A percentile compares a stretch with the other conserved stretches of the same genome.
Evolutionary conservation across 768 basidiomycete species (phyloP).

Genomic region (Boletus reticuloceps): DNA sequence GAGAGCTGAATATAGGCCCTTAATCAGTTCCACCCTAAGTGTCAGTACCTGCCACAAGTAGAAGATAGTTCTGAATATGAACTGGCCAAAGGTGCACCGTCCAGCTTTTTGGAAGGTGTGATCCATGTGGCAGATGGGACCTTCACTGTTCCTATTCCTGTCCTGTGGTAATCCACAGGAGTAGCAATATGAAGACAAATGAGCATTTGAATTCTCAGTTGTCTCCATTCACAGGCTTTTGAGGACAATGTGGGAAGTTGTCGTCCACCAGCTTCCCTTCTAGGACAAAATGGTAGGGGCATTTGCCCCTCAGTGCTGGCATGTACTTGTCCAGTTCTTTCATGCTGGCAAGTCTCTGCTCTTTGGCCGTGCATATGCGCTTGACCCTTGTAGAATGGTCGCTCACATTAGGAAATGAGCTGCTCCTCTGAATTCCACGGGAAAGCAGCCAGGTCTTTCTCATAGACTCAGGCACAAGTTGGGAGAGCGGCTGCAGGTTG

Average conservation of each 20-base stretch:
- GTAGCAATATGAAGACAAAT: too few relatives aligned
- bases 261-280: neutral
- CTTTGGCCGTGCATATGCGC: neutral
- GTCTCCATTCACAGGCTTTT: too few relatives aligned
- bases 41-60: neutral
- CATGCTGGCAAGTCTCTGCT: neutral
- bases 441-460: neutral
- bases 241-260: too few relatives aligned
- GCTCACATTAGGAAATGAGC: neutral
- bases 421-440: neutral
- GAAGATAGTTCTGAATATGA: neutral
- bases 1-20: neutral
- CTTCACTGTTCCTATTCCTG: too few relatives aligned
- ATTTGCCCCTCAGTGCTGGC: neutral
- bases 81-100: neutral
- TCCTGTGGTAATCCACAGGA: too few relatives aligned
- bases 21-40: neutral
- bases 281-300: constrained; percentile 7
- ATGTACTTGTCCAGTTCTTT: neutral
- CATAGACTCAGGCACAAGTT: neutral
- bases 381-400: neutral
- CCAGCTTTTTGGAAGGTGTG: neutral
- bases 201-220: too few relatives aligned
- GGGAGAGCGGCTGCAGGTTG: neutral
- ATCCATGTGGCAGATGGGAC: too few relatives aligned